A percentile compares a stretch with the other conserved stretches of the same genome.
phyloP scores from a whole-genome alignment of 2,329 filamentous ascomycete genomes.

The Chaetothyriales sp. region DNA sequence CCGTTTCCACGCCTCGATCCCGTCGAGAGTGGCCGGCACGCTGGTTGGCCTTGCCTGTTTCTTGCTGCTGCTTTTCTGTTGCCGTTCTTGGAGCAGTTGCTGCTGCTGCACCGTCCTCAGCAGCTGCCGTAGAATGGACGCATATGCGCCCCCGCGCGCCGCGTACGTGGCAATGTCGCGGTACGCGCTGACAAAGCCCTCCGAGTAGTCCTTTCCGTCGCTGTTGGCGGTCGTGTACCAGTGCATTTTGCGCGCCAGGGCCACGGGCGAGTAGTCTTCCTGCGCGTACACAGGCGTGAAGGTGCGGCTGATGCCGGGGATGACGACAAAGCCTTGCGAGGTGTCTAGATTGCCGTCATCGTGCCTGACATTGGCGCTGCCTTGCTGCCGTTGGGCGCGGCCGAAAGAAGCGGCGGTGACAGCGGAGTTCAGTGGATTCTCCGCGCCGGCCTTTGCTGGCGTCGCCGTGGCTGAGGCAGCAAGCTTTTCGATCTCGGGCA shows the following conservation, averaged over 20 bases:
- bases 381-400: slow-evolving; percentile 21
- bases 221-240: slow-evolving; percentile 35
- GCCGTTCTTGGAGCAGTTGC: neutral
- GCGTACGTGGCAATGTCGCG: slow-evolving; percentile 53
- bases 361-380: slow-evolving; percentile 18
- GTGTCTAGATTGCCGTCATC: slow-evolving; percentile 23
- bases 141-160: slow-evolving; percentile 36
- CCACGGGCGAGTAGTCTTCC: slow-evolving; percentile 47
- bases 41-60: neutral
- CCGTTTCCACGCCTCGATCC: neutral
- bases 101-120: slow-evolving; percentile 17
- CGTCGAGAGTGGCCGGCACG: neutral
- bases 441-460: neutral
- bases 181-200: slow-evolving; percentile 54
- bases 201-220: slow-evolving; percentile 18
- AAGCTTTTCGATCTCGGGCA: slow-evolving; percentile 23
- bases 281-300: slow-evolving; percentile 54
- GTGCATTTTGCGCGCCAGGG: slow-evolving; percentile 46
- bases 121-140: slow-evolving; percentile 49
- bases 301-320: slow-evolving; percentile 36
- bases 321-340: slow-evolving; percentile 9
- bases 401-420: neutral
- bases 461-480: neutral
- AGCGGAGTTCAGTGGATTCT: neutral
- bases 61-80: neutral